Base-by-base conservation (phyloP, 1,284 basidiomycete species). In the Megacollybia platyphylla region DNA sequence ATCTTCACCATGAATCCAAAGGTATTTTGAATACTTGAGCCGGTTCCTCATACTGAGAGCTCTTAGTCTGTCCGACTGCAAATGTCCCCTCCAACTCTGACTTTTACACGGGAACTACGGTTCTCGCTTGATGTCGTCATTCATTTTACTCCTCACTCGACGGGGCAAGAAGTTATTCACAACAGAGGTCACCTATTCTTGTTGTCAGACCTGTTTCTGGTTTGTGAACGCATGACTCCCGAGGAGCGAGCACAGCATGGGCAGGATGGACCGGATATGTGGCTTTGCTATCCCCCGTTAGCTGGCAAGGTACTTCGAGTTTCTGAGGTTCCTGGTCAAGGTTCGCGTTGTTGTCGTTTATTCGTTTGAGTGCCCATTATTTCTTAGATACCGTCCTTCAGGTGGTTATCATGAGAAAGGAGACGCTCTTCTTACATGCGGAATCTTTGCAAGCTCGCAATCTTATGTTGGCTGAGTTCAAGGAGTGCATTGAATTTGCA, bases 1-100 rank as follows among this genome's bases (percentile, higher is more conserved):
- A 82, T 99, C 38, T 99, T 99, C 59, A 88, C 89, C 1, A 94
- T 99, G 92, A 76, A 79, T 52, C 85, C 87, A 3, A 93, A 93
- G 76, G 92, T 88, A 52, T 46, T 68, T 62, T n/a, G 13, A 20
- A 9, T 42, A 17, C 3, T 38, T 28, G 7, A 31, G 20, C 2
- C 42, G 40, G 41, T 29, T 17, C 37, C 27, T 32, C 32, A 47
- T 46, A 50, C 51, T 42, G 52, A 43, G 49, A 40, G 39, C 43
- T 36, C 30, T 9, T 57, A 94, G 90, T 74, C 76, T 65, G 92
- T 96, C 51, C 86, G 84, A 50, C 69, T 98, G 41, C 93, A 97
- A 65, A 93, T 98, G 64, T 68, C 75, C 32, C 87, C 93, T 1
- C 79, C 90, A 2, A 67, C 66, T 11, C 70, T 97, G 28, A 74